These are phyloP conservation scores for Phylloporus scabripes DNA, from an alignment of 768 basidiomycete species.

Conservation along the genomic window DNA sequence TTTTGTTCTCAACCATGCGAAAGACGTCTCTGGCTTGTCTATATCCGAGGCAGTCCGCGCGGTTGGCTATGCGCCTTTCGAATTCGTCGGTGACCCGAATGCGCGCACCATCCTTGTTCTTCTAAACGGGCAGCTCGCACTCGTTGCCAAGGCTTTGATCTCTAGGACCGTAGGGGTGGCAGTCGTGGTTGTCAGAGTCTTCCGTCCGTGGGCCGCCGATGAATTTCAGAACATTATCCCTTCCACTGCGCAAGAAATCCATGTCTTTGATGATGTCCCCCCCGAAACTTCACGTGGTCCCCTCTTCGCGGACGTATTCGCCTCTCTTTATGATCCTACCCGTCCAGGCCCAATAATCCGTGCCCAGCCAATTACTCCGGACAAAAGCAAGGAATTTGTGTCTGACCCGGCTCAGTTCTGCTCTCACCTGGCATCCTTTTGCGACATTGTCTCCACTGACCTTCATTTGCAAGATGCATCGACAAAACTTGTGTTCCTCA, in stretches of 20 bases:
- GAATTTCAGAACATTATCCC: conserved; percentile 61
- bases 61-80: conserved; percentile 70
- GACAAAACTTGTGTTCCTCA: conserved; percentile 48
- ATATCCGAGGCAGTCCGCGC: conserved; percentile 47
- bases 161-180: conserved; percentile 47
- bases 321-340: conserved; percentile 44
- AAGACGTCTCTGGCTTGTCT: conserved; percentile 25
- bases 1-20: conserved; percentile 35
- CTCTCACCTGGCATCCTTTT: conserved; percentile 33
- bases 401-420: conserved; percentile 40
- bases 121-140: conserved; percentile 73
- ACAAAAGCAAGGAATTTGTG: conserved; percentile 49
- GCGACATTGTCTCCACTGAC: conserved; percentile 25
- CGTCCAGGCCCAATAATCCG: conserved; percentile 39
- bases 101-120: conserved; percentile 66
- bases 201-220: conserved; percentile 75
- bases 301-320: conserved; percentile 70
- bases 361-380: conserved; percentile 54
- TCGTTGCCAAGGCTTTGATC: conserved; percentile 51
- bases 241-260: conserved; percentile 47
- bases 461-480: conserved; percentile 21
- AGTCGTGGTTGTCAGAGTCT: conserved; percentile 67
- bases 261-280: conserved; percentile 78
- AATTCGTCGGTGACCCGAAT: conserved; percentile 60
- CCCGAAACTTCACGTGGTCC: conserved; percentile 53